Conservation (phyloP, 352 stramenopile genomes). For the Peronosclerospora sorghi region DNA sequence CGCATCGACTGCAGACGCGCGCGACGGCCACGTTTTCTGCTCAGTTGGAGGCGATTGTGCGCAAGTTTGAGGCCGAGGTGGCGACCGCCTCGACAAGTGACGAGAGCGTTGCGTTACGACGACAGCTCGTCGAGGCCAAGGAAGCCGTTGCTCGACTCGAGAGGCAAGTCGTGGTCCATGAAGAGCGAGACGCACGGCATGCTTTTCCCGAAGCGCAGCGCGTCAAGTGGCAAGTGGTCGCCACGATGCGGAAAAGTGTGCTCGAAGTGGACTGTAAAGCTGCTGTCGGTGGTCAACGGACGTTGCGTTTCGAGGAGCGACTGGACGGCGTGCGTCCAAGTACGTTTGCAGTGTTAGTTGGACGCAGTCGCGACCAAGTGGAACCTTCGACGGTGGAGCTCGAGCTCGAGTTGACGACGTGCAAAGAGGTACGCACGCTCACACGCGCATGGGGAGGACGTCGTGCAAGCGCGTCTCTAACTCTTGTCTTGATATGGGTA, state of each 20-base stretch:
- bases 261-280: slow-evolving; percentile 47
- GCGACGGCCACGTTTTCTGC: slow-evolving; percentile 24
- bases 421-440: slow-evolving; percentile 42
- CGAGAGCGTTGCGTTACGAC: slow-evolving; percentile 41
- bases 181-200: slow-evolving; percentile 55
- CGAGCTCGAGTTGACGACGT: slow-evolving; percentile 34
- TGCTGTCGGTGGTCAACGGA: slow-evolving; percentile 6
- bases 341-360: slow-evolving; percentile 49
- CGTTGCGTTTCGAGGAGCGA: slow-evolving; percentile 37
- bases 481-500: too few relatives aligned
- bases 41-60: slow-evolving; percentile 41
- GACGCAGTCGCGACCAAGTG: slow-evolving; percentile 26
- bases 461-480: too few relatives aligned
- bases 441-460: too few relatives aligned
- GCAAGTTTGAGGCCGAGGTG: slow-evolving; percentile 31
- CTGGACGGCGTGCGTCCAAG: slow-evolving; percentile 54
- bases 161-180: slow-evolving; percentile 47
- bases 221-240: slow-evolving; percentile 52
- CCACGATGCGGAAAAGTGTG: slow-evolving; percentile 51
- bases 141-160: slow-evolving; percentile 49
- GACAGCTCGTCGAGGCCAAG: slow-evolving; percentile 59
- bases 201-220: slow-evolving; percentile 48
- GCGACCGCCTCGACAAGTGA: slow-evolving; percentile 19
- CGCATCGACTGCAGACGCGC: slow-evolving; percentile 33
- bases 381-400: slow-evolving; percentile 22